phyloP scores from a whole-genome alignment of 116 monocot species.

The Dioscorea cayenensis region DNA sequence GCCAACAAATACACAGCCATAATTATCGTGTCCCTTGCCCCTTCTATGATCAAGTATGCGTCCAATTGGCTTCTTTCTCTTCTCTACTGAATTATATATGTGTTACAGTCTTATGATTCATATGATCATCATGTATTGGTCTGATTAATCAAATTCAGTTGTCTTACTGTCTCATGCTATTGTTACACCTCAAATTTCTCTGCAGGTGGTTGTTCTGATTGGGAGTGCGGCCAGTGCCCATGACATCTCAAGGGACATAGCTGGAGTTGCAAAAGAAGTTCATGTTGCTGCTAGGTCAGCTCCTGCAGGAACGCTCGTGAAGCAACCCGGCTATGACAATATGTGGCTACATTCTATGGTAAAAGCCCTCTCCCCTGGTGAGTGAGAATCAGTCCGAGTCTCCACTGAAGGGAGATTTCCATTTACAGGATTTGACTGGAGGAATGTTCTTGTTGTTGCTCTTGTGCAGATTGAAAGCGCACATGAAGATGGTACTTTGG shows the following conservation, averaged over 20 bases:
- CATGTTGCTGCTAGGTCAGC: constrained; percentile 48
- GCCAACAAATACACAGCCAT: constrained; percentile 11
- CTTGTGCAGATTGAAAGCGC: constrained; percentile 33
- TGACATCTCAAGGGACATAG: constrained; percentile 65
- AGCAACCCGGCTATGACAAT: constrained; percentile 41
- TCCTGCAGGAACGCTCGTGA: constrained; percentile 16
- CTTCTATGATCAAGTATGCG: constrained; percentile 4
- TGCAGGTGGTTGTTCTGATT: constrained; percentile 59
- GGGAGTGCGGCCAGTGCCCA: constrained; percentile 57
- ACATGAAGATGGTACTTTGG: constrained; percentile 39
- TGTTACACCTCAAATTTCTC: too few relatives aligned
- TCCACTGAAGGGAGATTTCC: not conserved
- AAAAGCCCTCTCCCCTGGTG: constrained; percentile 27
- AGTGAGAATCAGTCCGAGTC: constrained; percentile 3
- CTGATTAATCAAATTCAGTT: too few relatives aligned
- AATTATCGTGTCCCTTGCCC: constrained; percentile 20
- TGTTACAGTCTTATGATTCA: not conserved
- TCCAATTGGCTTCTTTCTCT: not conserved
- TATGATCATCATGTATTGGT: too few relatives aligned
- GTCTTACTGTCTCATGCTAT: not conserved
- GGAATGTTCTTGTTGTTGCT: constrained; percentile 1
- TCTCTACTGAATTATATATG: not conserved
- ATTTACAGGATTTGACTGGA: not conserved
- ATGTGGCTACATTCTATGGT: constrained; percentile 68
- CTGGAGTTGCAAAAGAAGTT: constrained; percentile 56